Evolutionary conservation across 805 yeast species (phyloP), one percentile per base, ranked within the genome.

Genomic region (Blastobotrys americana): DNA sequence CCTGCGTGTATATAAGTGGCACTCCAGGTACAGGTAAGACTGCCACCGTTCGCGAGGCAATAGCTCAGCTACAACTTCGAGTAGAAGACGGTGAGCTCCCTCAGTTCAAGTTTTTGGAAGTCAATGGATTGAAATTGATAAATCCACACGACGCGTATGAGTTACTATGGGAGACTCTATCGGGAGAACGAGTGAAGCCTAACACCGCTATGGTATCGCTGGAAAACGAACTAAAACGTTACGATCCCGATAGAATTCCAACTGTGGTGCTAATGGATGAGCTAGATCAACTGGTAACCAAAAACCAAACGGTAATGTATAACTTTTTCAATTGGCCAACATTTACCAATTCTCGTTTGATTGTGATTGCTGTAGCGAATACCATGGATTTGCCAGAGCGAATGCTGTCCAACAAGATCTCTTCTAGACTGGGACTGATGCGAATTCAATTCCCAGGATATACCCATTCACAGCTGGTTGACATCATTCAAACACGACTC

Each of bases 1-100:
- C 89, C 5, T 86, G 96, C 52, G 64, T 93, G 4, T 93, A 89
- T 59, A 79, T 93, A 8, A 86, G 96, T 63, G 99, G 99, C 3
- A 87, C 96, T 0, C 98, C 99, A 0, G 99, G 99, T 5, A 90
- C 94, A 2, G 98, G 98, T 9, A 93, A 93, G 59, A 90, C 98
- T 0, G 93, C 95, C 3, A 90, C 97, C 0, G 80, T 90, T 2
- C 67, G 95, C 44, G 95, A 88, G 56, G 97, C 84, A 0, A 74
- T 93, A 20, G 73, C 77, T 27, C 87, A 83, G 55, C 64, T 93
- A 28, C 71, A 74, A 37, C 57, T 62, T 13, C 64, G 70, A 17
- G 50, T 52, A 61, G 68, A 49, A 47, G 68, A 62, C 10, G 64
- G 63, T 3, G 71, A 67, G 35, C 43, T 75, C 25, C 63, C 66